These are phyloP conservation scores for Suhomyces prunicola DNA, from an alignment of 805 yeast genomes.

Conservation along the genomic window DNA sequence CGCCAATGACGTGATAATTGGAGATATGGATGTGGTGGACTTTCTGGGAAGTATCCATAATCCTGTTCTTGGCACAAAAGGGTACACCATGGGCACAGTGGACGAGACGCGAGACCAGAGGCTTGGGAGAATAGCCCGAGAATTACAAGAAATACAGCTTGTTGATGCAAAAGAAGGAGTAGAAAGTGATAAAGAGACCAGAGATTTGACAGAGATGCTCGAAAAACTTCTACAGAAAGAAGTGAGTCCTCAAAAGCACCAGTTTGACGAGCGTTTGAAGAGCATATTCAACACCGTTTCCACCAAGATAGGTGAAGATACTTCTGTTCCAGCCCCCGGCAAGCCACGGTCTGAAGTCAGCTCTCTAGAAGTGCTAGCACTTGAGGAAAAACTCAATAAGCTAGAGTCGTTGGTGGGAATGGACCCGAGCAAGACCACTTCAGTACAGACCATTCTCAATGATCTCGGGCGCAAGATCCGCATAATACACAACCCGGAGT, in stretches of 20 bases:
- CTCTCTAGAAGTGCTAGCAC: conserved; percentile 12
- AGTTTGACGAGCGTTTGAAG: not conserved
- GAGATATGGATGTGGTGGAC: conserved; percentile 26
- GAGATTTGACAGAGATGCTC: conserved; percentile 1
- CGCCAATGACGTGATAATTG: conserved; percentile 14
- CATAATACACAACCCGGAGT: conserved; percentile 35
- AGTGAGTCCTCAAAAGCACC: not conserved
- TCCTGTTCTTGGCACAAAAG: conserved; percentile 15
- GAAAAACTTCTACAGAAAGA: not conserved
- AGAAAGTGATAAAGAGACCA: not conserved
- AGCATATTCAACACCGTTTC: not conserved
- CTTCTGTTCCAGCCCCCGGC: not conserved
- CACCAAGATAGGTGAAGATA: too few relatives aligned
- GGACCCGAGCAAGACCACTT: conserved; percentile 9
- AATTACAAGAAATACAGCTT: conserved; percentile 34
- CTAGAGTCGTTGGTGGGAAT: conserved; percentile 24
- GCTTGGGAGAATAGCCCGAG: conserved; percentile 35
- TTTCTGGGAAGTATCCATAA: conserved; percentile 33
- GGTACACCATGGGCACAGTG: conserved; percentile 20
- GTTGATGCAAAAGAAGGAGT: conserved; percentile 1
- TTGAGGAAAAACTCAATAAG: conserved; percentile 23
- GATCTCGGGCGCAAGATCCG: conserved; percentile 33
- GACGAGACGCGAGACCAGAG: conserved; percentile 39
- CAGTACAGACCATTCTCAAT: conserved; percentile 25
- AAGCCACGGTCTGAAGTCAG: not conserved